phyloP scores from a whole-genome alignment of 495 filamentous ascomycete species.

The Penicillium ochrochloron region DNA sequence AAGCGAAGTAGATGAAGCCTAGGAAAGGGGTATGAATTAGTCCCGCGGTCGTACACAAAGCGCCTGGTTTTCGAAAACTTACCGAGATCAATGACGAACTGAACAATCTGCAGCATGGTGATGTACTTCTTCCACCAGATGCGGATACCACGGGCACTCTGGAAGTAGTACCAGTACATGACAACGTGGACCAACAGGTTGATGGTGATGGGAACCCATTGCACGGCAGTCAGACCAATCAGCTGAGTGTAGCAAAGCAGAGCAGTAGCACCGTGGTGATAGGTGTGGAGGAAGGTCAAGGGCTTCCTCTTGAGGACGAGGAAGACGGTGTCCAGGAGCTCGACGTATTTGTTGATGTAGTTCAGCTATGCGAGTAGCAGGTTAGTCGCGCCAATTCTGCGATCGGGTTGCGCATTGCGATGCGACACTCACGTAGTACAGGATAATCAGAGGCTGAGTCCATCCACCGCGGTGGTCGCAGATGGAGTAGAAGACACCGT shows the following conservation, averaged over 20 bases:
- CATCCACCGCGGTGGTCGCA: conserved; percentile 69
- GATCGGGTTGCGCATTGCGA: neutral
- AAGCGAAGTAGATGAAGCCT: conserved; percentile 95
- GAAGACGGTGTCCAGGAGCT: conserved; percentile 72
- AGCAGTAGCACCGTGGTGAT: conserved; percentile 75
- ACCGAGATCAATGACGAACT: conserved; percentile 65
- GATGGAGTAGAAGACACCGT: conserved; percentile 68
- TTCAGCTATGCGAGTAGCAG: conserved; percentile 56
- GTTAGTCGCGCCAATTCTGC: conserved; percentile 26
- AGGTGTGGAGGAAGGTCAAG: conserved; percentile 77
- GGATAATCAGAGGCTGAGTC: conserved; percentile 65
- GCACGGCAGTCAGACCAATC: conserved; percentile 68
- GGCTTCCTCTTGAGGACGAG: conserved; percentile 77
- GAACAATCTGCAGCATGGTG: conserved; percentile 60
- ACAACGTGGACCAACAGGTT: conserved; percentile 75
- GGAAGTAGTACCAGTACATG: conserved; percentile 70
- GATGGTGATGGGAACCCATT: conserved; percentile 70
- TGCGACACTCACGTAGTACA: conserved; percentile 64
- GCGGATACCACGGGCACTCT: conserved; percentile 60
- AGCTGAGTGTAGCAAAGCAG: conserved; percentile 75
- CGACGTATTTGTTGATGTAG: conserved; percentile 75
- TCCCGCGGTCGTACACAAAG: neutral
- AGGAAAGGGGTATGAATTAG: neutral
- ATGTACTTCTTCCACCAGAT: conserved; percentile 68
- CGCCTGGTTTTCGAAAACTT: conserved; percentile 28